A percentile compares a stretch with the other conserved stretches of the same genome.
Conservation (phyloP, 352 stramenopile genomes). For the Globisporangium echinulatum region DNA sequence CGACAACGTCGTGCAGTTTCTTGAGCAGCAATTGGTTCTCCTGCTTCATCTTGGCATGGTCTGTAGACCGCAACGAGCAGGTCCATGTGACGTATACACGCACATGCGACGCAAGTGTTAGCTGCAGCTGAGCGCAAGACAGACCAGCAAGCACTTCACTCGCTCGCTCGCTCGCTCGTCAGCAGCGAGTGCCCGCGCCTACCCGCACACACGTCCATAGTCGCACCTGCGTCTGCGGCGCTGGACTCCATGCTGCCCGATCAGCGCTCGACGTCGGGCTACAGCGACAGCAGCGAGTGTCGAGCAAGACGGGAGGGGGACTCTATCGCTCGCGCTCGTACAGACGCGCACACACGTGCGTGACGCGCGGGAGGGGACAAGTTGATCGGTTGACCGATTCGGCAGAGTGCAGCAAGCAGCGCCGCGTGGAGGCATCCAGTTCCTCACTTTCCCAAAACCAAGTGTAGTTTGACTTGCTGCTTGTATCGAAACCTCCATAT, state of each 20-base stretch:
- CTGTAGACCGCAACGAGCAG: constrained; percentile 1
- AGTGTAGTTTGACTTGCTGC: not conserved
- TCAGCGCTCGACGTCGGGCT: not conserved
- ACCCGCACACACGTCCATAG: not conserved
- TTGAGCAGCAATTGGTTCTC: constrained; percentile 51
- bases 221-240: not conserved
- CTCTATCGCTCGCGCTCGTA: no score
- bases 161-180: not conserved
- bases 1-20: constrained; percentile 51
- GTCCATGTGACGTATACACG: not conserved
- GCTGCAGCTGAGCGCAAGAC: no score
- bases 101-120: no score
- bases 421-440: not conserved
- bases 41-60: constrained; percentile 35
- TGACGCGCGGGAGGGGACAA: no score
- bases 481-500: not conserved
- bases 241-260: not conserved
- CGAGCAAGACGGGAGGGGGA: not conserved
- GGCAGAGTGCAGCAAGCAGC: no score
- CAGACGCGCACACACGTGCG: not conserved
- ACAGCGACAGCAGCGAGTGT: not conserved
- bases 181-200: not conserved
- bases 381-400: no score
- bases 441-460: not conserved
- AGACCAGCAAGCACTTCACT: no score